Evolutionary conservation across 306 rosid genomes (phyloP), one percentile per base, ranked within the genome.

Genomic region (Sesbania bispinosa): DNA sequence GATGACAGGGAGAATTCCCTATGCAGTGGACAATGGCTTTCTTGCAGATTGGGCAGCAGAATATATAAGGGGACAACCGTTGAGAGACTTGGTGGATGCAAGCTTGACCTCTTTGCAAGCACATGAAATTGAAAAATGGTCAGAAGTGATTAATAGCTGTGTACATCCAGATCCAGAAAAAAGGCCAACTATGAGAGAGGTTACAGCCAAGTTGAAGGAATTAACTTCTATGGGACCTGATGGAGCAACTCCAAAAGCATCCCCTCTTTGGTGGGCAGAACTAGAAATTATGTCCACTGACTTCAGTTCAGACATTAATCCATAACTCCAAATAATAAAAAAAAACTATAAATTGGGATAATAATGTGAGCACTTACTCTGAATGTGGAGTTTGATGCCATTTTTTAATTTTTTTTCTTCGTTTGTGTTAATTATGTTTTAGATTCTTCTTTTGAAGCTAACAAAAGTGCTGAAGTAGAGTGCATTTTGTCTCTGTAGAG

Each of bases 231-330:
- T 90, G 86, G 95, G 53, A n/a, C 92, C 96, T 29, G 95, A 86
- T 41, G 88, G 76, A 66, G 97, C 92, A 27, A 82, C 83, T 20
- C 97, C 97, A 41, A 94, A 88, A 79, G 7, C 83, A 57, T 90
- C 97, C 32, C 94, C 92, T 58, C 89, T 94, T 57, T 94, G 98
- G 98, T 94, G 98, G 98, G 96, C 96, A 33, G 98, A 94, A 74
- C 82, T 90, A 21, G 98, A 94, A 81, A 94, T 94, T 26, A 55
- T 84, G 80, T 85, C 97, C 29, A 8, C 89, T 4, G 92, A 89
- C 20, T 74, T 53, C 45, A 74, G 69, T 38, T 90, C 78, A 84
- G 71, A 79, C 30, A n/a, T 64, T 23, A 45, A 42, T 59, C 84
- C 43, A 36, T 66, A 23, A 47, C 19, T 48, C 53, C 14, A n/a